Evolutionary conservation across 371 early-diverging fungal genomes (phyloP).

Genomic region (Phascolomyces articulosus): DNA sequence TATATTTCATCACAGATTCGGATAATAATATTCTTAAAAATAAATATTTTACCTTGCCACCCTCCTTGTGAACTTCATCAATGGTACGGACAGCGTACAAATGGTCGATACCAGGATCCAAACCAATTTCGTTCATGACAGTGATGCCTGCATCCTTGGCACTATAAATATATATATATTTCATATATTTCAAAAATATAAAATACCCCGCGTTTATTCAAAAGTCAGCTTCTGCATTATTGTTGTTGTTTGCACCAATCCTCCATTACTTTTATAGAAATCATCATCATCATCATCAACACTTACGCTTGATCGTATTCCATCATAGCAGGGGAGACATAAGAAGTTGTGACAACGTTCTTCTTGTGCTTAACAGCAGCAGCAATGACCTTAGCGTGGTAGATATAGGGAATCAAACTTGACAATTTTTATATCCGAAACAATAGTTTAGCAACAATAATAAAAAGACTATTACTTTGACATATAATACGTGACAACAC

Average conservation of each 20-base stretch:
- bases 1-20: too few relatives aligned
- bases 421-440: background rate
- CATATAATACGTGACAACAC: too few relatives aligned
- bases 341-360: slow-evolving; percentile 90
- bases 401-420: slow-evolving; percentile 86
- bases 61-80: slow-evolving; percentile 83
- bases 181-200: too few relatives aligned
- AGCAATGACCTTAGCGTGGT: slow-evolving; percentile 85
- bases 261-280: background rate
- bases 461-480: too few relatives aligned
- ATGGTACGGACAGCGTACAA: slow-evolving; percentile 87
- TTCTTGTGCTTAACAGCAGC: slow-evolving; percentile 82
- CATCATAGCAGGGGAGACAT: slow-evolving; percentile 89
- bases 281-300: too few relatives aligned
- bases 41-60: slow-evolving; percentile 91
- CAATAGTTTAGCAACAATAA: background rate
- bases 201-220: background rate
- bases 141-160: slow-evolving; percentile 82
- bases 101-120: slow-evolving; percentile 96
- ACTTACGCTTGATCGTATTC: slow-evolving; percentile 77
- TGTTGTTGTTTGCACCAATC: too few relatives aligned
- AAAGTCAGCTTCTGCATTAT: too few relatives aligned
- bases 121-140: slow-evolving; percentile 92
- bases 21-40: too few relatives aligned
- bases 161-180: slow-evolving; percentile 33